Evolutionary conservation across 2,329 filamentous ascomycete genomes (phyloP).

Genomic region (Epicoccum sorghinum): DNA sequence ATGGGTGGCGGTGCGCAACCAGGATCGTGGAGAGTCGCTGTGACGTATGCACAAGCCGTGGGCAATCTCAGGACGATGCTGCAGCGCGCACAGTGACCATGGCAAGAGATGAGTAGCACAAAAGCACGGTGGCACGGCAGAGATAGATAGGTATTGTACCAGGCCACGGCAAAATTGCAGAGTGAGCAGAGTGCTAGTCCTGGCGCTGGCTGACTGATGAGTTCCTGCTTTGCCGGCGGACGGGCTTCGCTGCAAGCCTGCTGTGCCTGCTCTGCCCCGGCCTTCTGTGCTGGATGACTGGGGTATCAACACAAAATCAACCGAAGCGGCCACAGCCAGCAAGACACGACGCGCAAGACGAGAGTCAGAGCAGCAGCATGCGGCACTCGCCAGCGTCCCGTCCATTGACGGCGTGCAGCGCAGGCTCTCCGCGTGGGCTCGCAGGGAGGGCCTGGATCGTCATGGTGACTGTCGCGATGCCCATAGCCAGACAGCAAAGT

Average conservation of each 20-base stretch:
- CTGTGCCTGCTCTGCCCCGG: not conserved
- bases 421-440: not conserved
- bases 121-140: not conserved
- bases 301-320: not conserved
- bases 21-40: conserved; percentile 21
- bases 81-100: conserved; percentile 7
- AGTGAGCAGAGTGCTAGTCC: not conserved
- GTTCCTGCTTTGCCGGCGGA: conserved; percentile 19
- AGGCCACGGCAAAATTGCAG: conserved; percentile 5
- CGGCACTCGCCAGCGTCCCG: conserved; percentile 8
- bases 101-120: conserved; percentile 5
- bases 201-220: not conserved
- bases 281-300: not conserved
- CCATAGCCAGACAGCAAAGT: conserved; percentile 2
- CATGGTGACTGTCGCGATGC: not conserved
- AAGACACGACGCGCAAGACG: conserved; percentile 22
- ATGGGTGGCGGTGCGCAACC: conserved; percentile 28
- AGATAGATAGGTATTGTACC: not conserved
- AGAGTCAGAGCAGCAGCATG: conserved; percentile 17
- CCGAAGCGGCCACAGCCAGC: conserved; percentile 21
- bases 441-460: conserved; percentile 3
- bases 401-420: conserved; percentile 2
- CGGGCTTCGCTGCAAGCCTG: no score
- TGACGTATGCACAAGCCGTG: conserved; percentile 26
- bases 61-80: conserved; percentile 24